Evolutionary conservation across 192 early-diverging fungal genomes (phyloP).

Genomic region (Glomus cerebriforme): DNA sequence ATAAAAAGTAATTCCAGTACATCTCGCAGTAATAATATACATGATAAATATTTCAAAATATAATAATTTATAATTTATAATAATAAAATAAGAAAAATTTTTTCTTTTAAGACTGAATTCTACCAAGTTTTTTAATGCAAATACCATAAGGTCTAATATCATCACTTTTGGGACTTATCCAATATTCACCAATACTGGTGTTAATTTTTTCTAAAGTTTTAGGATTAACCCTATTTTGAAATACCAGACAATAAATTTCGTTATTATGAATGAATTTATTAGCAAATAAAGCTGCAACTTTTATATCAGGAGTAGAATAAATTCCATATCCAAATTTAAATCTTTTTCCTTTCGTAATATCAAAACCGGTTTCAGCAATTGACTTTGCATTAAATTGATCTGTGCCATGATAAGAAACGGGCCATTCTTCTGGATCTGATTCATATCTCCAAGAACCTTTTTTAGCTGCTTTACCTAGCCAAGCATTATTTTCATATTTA

Average conservation of each 20-base stretch:
- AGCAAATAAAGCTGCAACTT: not conserved
- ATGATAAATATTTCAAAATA: too few species aligned
- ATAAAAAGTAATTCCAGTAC: too few species aligned
- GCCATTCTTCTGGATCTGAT: not conserved
- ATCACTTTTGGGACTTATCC: not conserved
- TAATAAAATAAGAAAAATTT: too few species aligned
- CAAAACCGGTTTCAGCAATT: not conserved
- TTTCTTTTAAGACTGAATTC: not conserved
- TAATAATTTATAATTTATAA: too few species aligned
- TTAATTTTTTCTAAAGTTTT: not conserved
- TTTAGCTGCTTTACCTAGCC: slow-evolving; percentile 10
- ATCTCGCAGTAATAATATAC: too few species aligned
- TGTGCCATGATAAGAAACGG: slow-evolving; percentile 17
- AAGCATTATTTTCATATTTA: slow-evolving; percentile 12
- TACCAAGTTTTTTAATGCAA: slow-evolving; percentile 14
- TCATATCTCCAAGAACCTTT: not conserved
- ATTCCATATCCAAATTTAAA: slow-evolving; percentile 5
- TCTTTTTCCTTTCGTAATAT: not conserved
- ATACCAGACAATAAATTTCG: not conserved
- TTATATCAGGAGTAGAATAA: slow-evolving; percentile 19
- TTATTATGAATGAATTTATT: not conserved
- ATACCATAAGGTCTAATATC: slow-evolving; percentile 21
- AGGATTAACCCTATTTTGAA: slow-evolving; percentile 25
- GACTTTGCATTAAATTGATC: not conserved
- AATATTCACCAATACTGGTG: not conserved